Evolutionary conservation across 257 asterid species (phyloP).

Genomic region (Striga asiatica): DNA sequence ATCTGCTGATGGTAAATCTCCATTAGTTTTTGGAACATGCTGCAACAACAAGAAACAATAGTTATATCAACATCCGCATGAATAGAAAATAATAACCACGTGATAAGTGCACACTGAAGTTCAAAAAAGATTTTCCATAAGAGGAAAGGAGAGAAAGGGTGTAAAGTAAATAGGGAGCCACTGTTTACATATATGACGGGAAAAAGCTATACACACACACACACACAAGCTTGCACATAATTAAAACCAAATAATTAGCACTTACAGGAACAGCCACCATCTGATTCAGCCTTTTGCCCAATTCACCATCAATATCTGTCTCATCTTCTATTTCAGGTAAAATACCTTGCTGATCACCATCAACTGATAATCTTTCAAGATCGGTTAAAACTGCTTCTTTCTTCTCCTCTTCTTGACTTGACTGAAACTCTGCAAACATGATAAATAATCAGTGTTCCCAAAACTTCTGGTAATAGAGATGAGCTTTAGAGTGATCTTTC

Average conservation of each 20-base stretch:
- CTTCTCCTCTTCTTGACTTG: constrained; percentile 23
- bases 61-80: neutral
- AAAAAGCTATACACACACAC: neutral
- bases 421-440: constrained; percentile 19
- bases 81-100: neutral
- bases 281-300: constrained; percentile 68
- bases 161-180: neutral
- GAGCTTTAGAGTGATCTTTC: too few species aligned
- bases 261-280: constrained; percentile 80
- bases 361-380: constrained; percentile 20
- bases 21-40: constrained; percentile 79
- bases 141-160: too few species aligned
- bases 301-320: constrained; percentile 60
- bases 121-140: too few species aligned
- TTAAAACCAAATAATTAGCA: neutral
- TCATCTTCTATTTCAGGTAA: constrained; percentile 75
- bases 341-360: constrained; percentile 15
- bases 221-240: neutral
- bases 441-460: neutral
- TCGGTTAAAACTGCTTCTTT: constrained; percentile 15
- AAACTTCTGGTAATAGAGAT: neutral
- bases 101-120: neutral
- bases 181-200: neutral
- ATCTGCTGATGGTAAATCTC: constrained; percentile 84
- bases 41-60: constrained; percentile 23